These are phyloP conservation scores for Tolypocladium album DNA, from an alignment of 2,329 filamentous ascomycete species.

Conservation along the genomic window DNA sequence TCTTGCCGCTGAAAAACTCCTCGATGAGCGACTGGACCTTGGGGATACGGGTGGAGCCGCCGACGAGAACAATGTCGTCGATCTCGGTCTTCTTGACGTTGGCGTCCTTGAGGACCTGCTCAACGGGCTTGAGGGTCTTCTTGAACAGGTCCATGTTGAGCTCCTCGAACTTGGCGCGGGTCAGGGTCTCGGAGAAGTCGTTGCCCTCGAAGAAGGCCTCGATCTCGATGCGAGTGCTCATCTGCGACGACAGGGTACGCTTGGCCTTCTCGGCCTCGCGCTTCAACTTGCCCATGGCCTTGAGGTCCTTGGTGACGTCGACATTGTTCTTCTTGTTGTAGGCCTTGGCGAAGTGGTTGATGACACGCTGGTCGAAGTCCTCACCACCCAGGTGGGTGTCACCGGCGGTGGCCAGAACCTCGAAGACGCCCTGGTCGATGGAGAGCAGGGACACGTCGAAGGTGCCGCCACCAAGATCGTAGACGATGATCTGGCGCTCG, in stretches of 20 bases:
- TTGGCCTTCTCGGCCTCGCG: slow-evolving; percentile 99
- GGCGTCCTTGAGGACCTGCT: slow-evolving; percentile 96
- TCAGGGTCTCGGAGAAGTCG: slow-evolving; percentile 96
- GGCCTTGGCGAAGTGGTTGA: slow-evolving; percentile 89
- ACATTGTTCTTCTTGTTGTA: slow-evolving; percentile 98
- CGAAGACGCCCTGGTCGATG: slow-evolving; percentile 86
- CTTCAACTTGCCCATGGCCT: slow-evolving; percentile 99
- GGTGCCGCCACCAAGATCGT: slow-evolving; percentile 89
- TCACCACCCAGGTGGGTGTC: slow-evolving; percentile 97
- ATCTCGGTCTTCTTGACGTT: slow-evolving; percentile 95
- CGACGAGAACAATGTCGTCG: slow-evolving; percentile 93
- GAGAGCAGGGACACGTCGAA: slow-evolving; percentile 91
- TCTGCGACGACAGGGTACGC: slow-evolving; percentile 90
- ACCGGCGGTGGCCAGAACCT: slow-evolving; percentile 90
- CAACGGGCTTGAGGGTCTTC: slow-evolving; percentile 97
- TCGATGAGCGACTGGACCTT: slow-evolving; percentile 93
- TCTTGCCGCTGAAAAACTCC: slow-evolving; percentile 93
- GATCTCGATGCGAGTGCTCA: slow-evolving; percentile 90
- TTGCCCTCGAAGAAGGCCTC: slow-evolving; percentile 95
- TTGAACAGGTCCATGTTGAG: slow-evolving; percentile 99
- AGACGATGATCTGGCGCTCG: slow-evolving; percentile 84
- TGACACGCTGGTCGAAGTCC: slow-evolving; percentile 96
- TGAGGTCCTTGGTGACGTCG: slow-evolving; percentile 86
- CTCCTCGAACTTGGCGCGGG: slow-evolving; percentile 98
- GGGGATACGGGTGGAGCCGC: slow-evolving; percentile 98